A percentile compares a stretch with the other conserved stretches of the same genome.
Evolutionary conservation across 495 filamentous ascomycete species (phyloP).

Genomic region (Penicillium soppii): DNA sequence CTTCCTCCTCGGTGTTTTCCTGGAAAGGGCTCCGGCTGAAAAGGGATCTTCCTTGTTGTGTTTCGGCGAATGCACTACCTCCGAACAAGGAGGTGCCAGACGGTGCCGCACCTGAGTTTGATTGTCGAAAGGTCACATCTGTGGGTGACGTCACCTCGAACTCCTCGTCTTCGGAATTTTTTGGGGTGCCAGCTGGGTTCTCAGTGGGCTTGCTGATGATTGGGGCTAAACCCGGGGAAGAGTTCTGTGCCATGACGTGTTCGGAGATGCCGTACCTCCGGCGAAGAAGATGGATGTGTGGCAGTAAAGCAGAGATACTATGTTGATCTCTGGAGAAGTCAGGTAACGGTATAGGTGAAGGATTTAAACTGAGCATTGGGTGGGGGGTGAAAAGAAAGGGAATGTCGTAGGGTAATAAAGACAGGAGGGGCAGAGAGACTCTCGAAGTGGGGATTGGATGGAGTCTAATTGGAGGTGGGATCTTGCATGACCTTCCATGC

Average conservation of each 20-base stretch:
- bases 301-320: slow-evolving; percentile 10
- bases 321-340: neutral
- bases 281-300: slow-evolving; percentile 19
- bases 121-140: slow-evolving; percentile 50
- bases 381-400: neutral
- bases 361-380: neutral
- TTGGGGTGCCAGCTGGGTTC: slow-evolving; percentile 40
- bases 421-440: slow-evolving; percentile 6
- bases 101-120: slow-evolving; percentile 26
- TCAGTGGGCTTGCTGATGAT: slow-evolving; percentile 46
- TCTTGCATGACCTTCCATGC: slow-evolving; percentile 3
- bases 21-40: slow-evolving; percentile 42
- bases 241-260: slow-evolving; percentile 51
- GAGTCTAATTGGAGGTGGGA: slow-evolving; percentile 25
- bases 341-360: slow-evolving; percentile 6
- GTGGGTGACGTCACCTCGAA: slow-evolving; percentile 65
- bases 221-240: slow-evolving; percentile 58
- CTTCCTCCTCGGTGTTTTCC: slow-evolving; percentile 25
- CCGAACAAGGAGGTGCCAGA: slow-evolving; percentile 27
- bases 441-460: slow-evolving; percentile 24
- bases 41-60: slow-evolving; percentile 22
- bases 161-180: slow-evolving; percentile 61
- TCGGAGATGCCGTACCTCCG: slow-evolving; percentile 33
- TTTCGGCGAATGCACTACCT: slow-evolving; percentile 28
- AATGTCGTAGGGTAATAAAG: neutral